Percentiles rank a stretch among this genome's conserved stretches.
Evolutionary conservation across 805 yeast genomes (phyloP).

Genomic region (Candida awuae): DNA sequence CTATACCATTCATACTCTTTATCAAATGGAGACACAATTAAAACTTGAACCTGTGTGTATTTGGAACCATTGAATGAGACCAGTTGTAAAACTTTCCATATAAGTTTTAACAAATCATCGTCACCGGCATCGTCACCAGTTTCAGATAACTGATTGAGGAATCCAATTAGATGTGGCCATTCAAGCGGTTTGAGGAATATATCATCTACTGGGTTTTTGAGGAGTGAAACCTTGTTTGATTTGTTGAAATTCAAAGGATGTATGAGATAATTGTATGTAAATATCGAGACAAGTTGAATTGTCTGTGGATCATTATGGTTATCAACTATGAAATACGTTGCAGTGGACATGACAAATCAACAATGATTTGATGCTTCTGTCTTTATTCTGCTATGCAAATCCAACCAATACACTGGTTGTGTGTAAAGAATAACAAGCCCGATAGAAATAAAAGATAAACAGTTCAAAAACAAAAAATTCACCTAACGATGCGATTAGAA

Average conservation of each 20-base stretch:
- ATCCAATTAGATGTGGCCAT: slow-evolving; percentile 2
- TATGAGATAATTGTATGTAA: slow-evolving; percentile 9
- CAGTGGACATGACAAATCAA: not conserved
- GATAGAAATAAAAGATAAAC: no score
- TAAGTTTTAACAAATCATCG: not conserved
- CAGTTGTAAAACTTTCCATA: not conserved
- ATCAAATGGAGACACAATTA: slow-evolving; percentile 1
- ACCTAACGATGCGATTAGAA: no score
- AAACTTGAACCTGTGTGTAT: not conserved
- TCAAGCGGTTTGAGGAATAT: not conserved
- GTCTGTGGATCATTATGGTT: not conserved
- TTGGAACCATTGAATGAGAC: not conserved
- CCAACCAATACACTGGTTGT: no score
- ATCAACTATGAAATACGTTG: slow-evolving; percentile 6
- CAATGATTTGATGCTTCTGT: no score
- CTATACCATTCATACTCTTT: slow-evolving; percentile 1
- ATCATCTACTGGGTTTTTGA: not conserved
- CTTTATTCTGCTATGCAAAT: no score
- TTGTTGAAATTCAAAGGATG: slow-evolving; percentile 2
- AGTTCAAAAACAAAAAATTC: no score
- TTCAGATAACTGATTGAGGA: not conserved
- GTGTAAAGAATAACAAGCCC: no score
- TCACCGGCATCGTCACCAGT: not conserved
- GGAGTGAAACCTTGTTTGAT: slow-evolving; percentile 5
- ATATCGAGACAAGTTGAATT: not conserved